Base-by-base conservation (phyloP, 2,329 filamentous ascomycete species). In the Fusarium virguliforme region DNA sequence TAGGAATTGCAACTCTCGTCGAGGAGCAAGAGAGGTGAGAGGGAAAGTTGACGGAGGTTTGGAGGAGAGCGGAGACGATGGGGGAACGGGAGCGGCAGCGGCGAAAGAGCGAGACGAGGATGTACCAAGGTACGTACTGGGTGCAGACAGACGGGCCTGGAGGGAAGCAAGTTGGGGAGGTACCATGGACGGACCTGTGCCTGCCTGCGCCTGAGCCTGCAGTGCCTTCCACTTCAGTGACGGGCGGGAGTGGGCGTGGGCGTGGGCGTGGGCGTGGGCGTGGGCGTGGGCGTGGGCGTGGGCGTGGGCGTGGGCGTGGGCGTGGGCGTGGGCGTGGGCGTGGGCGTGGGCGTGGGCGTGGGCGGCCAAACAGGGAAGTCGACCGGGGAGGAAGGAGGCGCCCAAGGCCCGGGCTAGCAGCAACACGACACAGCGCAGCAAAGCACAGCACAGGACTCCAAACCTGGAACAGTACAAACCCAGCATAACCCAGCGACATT, bases 31-130 rank as follows among this genome's bases (percentile, higher is more conserved):
- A 70, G 67, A 76, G 65, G 71, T 68, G 70, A 75, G 74, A 71
- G 67, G 67, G 74, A 75, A 77, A 76, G 76, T 75, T 78, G 75
- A 77, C 75, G 75, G 73, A 73, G 73, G 74, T 59, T 60, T 63
- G 54, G 61, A 61, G 37, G 59, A 71, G 70, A 72, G 77, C 76
- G 75, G 76, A 78, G 76, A 77, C 74, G 74, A 75, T 78, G 74
- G 75, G 72, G 75, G 75, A 77, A 74, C 71, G 75, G 72, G 72
- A 69, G 73, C 67, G 70, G 69, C 74, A 73, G 69, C 70, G 69
- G 65, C 74, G 67, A 73, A 72, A 68, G 73, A 74, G 70, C 68
- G 66, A 72, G 70, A 70, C 70, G 72, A 75, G 75, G 71, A 71
- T 74, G 76, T 77, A 71, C 70, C 64, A 67, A 64, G 61, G 65